phyloP scores from a whole-genome alignment of 2,329 filamentous ascomycete species.

The Aspergillus floridensis region DNA sequence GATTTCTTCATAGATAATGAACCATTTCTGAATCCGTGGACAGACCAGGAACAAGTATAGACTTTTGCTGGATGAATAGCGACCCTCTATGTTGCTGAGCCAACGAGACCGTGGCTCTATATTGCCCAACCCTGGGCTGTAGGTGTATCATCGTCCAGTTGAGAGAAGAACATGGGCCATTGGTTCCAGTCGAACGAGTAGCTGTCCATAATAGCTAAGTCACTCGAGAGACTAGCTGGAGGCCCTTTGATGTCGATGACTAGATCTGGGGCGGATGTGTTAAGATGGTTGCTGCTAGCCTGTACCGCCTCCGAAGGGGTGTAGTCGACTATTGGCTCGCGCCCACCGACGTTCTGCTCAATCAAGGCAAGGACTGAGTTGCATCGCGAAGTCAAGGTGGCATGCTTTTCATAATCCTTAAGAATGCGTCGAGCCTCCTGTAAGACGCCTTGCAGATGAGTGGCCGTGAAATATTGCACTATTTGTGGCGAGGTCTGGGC shows the following conservation, averaged over 20 bases:
- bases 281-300: background rate
- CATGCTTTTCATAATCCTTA: background rate
- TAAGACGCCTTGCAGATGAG: background rate
- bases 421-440: background rate
- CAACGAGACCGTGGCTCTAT: background rate
- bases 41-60: no score
- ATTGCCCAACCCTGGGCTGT: conserved; percentile 15
- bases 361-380: background rate
- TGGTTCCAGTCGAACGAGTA: conserved; percentile 17
- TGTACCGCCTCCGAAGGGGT: background rate
- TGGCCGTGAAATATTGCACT: conserved; percentile 8
- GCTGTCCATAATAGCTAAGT: background rate
- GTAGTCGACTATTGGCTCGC: background rate
- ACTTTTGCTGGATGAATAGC: no score
- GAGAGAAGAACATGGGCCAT: conserved; percentile 15
- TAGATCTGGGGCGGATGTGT: background rate
- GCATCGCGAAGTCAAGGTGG: background rate
- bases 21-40: no score
- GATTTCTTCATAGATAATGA: no score
- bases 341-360: no score
- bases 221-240: background rate
- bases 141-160: conserved; percentile 3
- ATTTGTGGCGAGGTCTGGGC: conserved; percentile 8
- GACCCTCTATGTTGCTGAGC: background rate
- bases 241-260: background rate